Evolutionary conservation across 495 filamentous ascomycete species (phyloP).

Genomic region (Tetracladium setigerum): DNA sequence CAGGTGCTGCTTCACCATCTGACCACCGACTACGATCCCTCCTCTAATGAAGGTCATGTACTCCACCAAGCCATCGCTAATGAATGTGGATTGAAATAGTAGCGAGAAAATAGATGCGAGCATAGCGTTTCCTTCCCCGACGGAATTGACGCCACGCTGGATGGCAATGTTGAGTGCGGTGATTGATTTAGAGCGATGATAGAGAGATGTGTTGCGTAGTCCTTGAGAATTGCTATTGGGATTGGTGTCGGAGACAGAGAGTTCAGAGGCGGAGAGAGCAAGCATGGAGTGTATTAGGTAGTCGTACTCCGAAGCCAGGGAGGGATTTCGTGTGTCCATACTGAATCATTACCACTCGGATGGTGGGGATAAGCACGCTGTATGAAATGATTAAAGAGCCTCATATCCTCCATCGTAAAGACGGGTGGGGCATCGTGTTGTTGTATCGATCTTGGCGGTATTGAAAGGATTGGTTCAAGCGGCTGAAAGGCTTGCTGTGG

Average conservation of each 20-base stretch:
- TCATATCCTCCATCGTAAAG: constrained; percentile 47
- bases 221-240: background rate
- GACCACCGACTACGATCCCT: constrained; percentile 42
- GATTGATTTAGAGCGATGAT: constrained; percentile 48
- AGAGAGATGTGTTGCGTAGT: constrained; percentile 29
- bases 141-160: constrained; percentile 23
- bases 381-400: constrained; percentile 57
- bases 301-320: constrained; percentile 27
- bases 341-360: constrained; percentile 45
- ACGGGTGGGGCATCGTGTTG: background rate
- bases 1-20: constrained; percentile 34
- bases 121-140: constrained; percentile 33
- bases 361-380: constrained; percentile 48
- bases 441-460: too few species aligned
- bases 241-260: constrained; percentile 21
- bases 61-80: constrained; percentile 51
- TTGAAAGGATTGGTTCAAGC: constrained; percentile 1
- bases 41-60: constrained; percentile 58
- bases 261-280: constrained; percentile 45
- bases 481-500: constrained; percentile 1
- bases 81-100: constrained; percentile 48
- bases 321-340: constrained; percentile 53
- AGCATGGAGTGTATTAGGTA: constrained; percentile 54
- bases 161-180: constrained; percentile 41
- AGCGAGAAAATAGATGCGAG: constrained; percentile 53